Base-by-base conservation (phyloP, 179 eudicot genomes). In the Gypsophila paniculata region DNA sequence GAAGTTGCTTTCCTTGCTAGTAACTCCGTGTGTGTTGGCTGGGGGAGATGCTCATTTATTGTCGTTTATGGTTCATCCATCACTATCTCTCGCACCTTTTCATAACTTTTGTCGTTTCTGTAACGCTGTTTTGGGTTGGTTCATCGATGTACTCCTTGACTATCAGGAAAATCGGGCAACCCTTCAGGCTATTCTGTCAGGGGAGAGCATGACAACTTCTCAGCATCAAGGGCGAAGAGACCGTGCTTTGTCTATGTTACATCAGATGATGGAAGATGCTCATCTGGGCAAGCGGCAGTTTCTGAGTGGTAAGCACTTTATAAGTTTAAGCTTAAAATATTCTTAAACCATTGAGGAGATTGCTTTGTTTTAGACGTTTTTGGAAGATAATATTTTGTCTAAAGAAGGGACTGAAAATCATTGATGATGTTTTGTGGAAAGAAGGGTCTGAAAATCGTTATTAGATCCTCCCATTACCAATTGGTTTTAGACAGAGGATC, bases 251-350 rank as follows among this genome's bases (percentile, higher is more conserved):
- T 89, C 85, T 67, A 82, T 94, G 91, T 76, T 94, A 59, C 96
- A 88, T 82, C 99, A 94, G 74, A 92, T 94, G 97, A 85, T 94
- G 85, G 97, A 94, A 77, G 99, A 94, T 90, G 99, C 99, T 83
- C 94, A 92, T 78, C 82, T 75, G 90, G 99, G 96, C 63, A 94
- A 94, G 80, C 85, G 97, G 19, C 99, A 94, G 78, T 94, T 94
- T 88, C 87, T 94, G 63, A 94, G 96, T 76, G 99, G 99, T 92
- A 81, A 71, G 74, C 34, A 62, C 4, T 36, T 72, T 10, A 13
- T 9, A 42, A 22, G 23, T 21, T 65, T 25, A 39, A 39, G 46
- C 9, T 14, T 34, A 25, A 32, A 0, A 34, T 17, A 32, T 42
- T 14, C 10, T 12, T 62, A 6, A 36, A 42, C 32, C 14, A 5